Evolutionary conservation across 2,329 filamentous ascomycete genomes (phyloP).

Genomic region (Dendryphion nanum): DNA sequence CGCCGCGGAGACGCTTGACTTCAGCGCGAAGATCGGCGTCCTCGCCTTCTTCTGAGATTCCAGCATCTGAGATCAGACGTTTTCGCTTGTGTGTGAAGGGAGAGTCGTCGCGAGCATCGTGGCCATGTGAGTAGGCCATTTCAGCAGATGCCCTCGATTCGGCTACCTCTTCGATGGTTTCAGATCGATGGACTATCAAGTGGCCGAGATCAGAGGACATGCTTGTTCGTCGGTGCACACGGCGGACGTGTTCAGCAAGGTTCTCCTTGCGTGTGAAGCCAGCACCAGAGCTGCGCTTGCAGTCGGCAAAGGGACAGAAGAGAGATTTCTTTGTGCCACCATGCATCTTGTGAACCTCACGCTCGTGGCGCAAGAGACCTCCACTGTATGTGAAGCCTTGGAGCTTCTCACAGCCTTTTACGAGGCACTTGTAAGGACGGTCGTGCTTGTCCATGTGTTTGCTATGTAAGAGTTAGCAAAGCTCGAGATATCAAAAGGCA

Average conservation of each 20-base stretch:
- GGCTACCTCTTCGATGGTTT: conserved; percentile 17
- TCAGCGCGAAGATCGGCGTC: conserved; percentile 37
- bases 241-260: conserved; percentile 85
- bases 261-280: conserved; percentile 95
- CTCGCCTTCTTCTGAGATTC: conserved; percentile 17
- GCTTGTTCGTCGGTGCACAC: conserved; percentile 64
- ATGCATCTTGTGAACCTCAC: conserved; percentile 89
- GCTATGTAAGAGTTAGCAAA: conserved; percentile 46
- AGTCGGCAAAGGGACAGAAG: conserved; percentile 81
- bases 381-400: conserved; percentile 95
- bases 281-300: conserved; percentile 83
- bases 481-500: background rate
- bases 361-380: conserved; percentile 82
- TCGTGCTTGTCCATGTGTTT: conserved; percentile 99
- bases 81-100: conserved; percentile 30
- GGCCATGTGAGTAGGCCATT: conserved; percentile 20
- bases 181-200: conserved; percentile 25
- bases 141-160: conserved; percentile 21
- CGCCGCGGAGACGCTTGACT: conserved; percentile 40
- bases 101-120: conserved; percentile 26
- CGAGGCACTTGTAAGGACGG: conserved; percentile 81
- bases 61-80: conserved; percentile 27
- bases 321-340: conserved; percentile 84
- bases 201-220: conserved; percentile 35
- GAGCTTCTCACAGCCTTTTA: conserved; percentile 83